Evolutionary conservation across 257 asterid genomes (phyloP).

Genomic region (Petunia secreta): DNA sequence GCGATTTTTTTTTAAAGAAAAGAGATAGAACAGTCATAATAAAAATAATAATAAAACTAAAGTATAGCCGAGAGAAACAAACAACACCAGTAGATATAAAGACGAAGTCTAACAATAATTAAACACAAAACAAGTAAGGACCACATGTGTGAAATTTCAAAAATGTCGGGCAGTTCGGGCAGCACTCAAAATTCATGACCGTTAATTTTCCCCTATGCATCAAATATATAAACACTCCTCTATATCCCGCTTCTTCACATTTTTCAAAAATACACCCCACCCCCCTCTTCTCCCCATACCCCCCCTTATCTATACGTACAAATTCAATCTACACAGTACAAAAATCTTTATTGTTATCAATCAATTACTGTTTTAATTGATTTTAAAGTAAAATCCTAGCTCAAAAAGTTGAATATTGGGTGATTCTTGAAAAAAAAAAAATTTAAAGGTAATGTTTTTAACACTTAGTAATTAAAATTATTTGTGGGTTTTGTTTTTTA

Average conservation of each 20-base stretch:
- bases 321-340: not conserved
- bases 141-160: slow-evolving; percentile 33
- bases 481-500: not conserved
- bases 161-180: slow-evolving; percentile 50
- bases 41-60: too few species aligned
- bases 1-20: too few species aligned
- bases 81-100: not conserved
- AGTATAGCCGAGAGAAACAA: too few species aligned
- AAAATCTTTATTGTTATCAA: not conserved
- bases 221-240: not conserved
- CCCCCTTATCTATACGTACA: slow-evolving; percentile 17
- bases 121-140: not conserved
- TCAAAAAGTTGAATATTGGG: not conserved
- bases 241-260: slow-evolving; percentile 63
- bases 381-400: slow-evolving; percentile 23
- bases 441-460: not conserved
- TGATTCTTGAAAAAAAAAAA: not conserved
- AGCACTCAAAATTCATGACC: slow-evolving; percentile 35
- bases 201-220: slow-evolving; percentile 26
- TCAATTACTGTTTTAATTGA: slow-evolving; percentile 8
- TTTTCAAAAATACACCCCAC: slow-evolving; percentile 47
- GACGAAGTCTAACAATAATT: not conserved
- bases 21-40: too few species aligned
- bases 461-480: not conserved
- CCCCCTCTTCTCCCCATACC: slow-evolving; percentile 17